These are phyloP conservation scores for Favolaschia claudopus DNA, from an alignment of 768 basidiomycete species.

Conservation along the genomic window DNA sequence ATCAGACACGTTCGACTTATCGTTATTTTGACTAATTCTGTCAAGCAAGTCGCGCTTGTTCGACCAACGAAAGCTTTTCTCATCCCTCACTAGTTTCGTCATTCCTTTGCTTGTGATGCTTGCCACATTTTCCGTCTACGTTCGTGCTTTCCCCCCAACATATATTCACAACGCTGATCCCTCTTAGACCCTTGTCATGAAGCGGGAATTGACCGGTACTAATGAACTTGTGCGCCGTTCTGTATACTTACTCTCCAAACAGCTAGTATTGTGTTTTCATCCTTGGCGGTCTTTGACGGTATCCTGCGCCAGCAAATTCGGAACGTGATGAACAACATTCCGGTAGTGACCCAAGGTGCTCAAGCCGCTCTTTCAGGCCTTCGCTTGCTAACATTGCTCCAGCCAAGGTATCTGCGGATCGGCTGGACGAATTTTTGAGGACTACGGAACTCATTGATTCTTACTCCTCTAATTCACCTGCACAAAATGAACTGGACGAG, in stretches of 20 bases:
- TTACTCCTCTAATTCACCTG: too few relatives aligned
- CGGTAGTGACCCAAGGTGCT: conserved; percentile 34
- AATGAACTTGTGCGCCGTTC: neutral
- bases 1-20: conserved; percentile 51
- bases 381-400: neutral
- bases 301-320: conserved; percentile 46
- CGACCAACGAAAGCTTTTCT: neutral
- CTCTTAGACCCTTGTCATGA: conserved; percentile 14
- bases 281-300: conserved; percentile 17
- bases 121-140: conserved; percentile 54
- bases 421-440: conserved; percentile 55
- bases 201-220: conserved; percentile 23
- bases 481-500: too few relatives aligned
- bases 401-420: conserved; percentile 59
- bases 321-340: conserved; percentile 37
- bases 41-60: conserved; percentile 42
- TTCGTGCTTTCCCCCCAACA: conserved; percentile 30
- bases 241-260: neutral
- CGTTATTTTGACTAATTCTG: conserved; percentile 43
- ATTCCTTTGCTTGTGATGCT: conserved; percentile 58
- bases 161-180: neutral
- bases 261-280: conserved; percentile 36
- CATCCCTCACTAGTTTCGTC: conserved; percentile 40
- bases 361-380: neutral
- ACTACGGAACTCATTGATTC: conserved; percentile 44